These are phyloP conservation scores for Ogataea henricii DNA, from an alignment of 805 yeast species.

Conservation along the genomic window DNA sequence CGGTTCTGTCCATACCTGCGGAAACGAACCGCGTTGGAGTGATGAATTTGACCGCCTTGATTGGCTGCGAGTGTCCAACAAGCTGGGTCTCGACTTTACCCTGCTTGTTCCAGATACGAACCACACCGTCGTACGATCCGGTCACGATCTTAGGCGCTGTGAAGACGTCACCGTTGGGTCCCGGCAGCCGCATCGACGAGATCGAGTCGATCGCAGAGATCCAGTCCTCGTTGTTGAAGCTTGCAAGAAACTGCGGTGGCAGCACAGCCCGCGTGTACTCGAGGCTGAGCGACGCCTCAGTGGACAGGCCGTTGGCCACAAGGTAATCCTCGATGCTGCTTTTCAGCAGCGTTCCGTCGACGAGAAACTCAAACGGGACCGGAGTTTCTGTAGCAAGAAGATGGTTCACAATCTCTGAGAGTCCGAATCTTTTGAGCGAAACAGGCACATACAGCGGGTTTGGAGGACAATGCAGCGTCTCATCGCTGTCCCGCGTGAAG, in stretches of 20 bases:
- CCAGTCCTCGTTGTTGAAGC: conserved; percentile 95
- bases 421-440: conserved; percentile 81
- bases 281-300: conserved; percentile 74
- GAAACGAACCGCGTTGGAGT: conserved; percentile 74
- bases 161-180: conserved; percentile 27
- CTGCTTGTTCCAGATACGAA: conserved; percentile 80
- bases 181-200: conserved; percentile 34
- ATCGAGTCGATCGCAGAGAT: conserved; percentile 69
- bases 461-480: conserved; percentile 67
- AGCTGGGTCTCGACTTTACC: conserved; percentile 81
- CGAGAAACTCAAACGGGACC: conserved; percentile 89
- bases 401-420: conserved; percentile 94
- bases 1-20: conserved; percentile 85
- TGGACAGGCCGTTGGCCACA: conserved; percentile 71
- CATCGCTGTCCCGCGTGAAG: conserved; percentile 84
- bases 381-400: conserved; percentile 63
- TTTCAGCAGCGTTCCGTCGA: conserved; percentile 81
- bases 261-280: conserved; percentile 92
- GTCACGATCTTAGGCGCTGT: conserved; percentile 66
- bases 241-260: conserved; percentile 90
- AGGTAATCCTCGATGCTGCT: conserved; percentile 80
- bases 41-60: conserved; percentile 80
- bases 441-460: conserved; percentile 89
- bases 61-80: conserved; percentile 86
- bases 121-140: conserved; percentile 94